Percentiles rank a stretch among this genome's conserved stretches.
phyloP scores from a whole-genome alignment of 306 rosid species.

The Cicer cuneatum region DNA sequence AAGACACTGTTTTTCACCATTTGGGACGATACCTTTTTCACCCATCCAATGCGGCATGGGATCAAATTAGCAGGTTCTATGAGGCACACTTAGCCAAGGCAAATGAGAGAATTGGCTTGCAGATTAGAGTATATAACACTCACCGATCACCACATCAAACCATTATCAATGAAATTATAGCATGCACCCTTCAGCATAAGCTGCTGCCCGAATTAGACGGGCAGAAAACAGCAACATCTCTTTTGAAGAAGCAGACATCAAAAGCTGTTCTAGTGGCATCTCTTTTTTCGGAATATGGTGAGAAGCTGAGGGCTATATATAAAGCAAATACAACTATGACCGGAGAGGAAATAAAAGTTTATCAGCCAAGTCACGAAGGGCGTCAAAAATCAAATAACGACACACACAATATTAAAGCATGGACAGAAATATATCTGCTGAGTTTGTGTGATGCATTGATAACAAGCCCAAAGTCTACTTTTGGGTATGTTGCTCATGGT shows the following conservation, averaged over 20 bases:
- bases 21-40: constrained; percentile 59
- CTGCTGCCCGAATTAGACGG: constrained; percentile 58
- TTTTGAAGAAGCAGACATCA: constrained; percentile 50
- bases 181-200: constrained; percentile 64
- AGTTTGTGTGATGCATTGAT: constrained; percentile 74
- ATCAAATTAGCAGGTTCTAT: constrained; percentile 52
- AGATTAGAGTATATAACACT: constrained; percentile 56
- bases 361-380: constrained; percentile 84
- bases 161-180: constrained; percentile 63
- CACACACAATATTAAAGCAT: constrained; percentile 72
- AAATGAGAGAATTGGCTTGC: constrained; percentile 56
- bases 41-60: constrained; percentile 62
- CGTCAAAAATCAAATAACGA: constrained; percentile 62
- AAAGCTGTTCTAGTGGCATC: constrained; percentile 74
- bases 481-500: constrained; percentile 83
- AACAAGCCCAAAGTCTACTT: constrained; percentile 81
- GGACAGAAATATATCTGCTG: constrained; percentile 74
- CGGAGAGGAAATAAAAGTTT: constrained; percentile 58
- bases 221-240: constrained; percentile 38
- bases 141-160: constrained; percentile 54
- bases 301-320: constrained; percentile 62
- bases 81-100: constrained; percentile 46
- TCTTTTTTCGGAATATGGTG: constrained; percentile 64
- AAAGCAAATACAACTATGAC: constrained; percentile 55
- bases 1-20: constrained; percentile 57